These are phyloP conservation scores for Torulaspora indica DNA, from an alignment of 805 yeast species.

Conservation along the genomic window DNA sequence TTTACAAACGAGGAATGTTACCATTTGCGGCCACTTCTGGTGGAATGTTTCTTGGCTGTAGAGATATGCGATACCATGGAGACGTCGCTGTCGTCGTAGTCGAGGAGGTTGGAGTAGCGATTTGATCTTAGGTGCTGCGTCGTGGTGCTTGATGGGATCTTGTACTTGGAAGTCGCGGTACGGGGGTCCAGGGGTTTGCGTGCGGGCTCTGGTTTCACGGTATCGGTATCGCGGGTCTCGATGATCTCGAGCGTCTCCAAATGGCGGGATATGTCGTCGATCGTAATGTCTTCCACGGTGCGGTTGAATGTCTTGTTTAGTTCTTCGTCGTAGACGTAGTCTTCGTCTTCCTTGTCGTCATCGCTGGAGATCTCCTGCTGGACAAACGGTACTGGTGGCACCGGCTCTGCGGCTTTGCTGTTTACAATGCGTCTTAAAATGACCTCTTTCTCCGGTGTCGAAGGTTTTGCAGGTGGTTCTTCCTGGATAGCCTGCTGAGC, in stretches of 20 bases:
- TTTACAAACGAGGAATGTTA: slow-evolving; percentile 7
- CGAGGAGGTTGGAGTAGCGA: slow-evolving; percentile 20
- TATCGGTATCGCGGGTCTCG: slow-evolving; percentile 11
- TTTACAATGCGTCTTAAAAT: slow-evolving; percentile 9
- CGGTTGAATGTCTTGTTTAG: slow-evolving; percentile 37
- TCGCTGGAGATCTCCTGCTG: slow-evolving; percentile 31
- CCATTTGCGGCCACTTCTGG: slow-evolving; percentile 35
- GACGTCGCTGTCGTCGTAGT: slow-evolving; percentile 34
- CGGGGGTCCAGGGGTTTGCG: not conserved
- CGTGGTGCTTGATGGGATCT: slow-evolving; percentile 30
- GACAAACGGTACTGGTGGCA: slow-evolving; percentile 29
- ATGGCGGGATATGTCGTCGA: slow-evolving; percentile 38
- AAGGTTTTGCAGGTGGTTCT: not conserved
- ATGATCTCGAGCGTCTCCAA: slow-evolving; percentile 35
- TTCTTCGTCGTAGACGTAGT: slow-evolving; percentile 36
- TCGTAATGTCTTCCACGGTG: slow-evolving; percentile 38
- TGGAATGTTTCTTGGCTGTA: slow-evolving; percentile 28
- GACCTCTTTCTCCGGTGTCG: not conserved
- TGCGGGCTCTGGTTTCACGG: not conserved
- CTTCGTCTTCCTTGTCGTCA: slow-evolving; percentile 36
- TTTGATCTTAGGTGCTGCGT: slow-evolving; percentile 28
- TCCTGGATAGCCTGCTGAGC: slow-evolving; percentile 8
- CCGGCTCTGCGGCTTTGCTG: slow-evolving; percentile 8
- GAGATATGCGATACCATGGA: slow-evolving; percentile 38
- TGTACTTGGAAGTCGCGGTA: slow-evolving; percentile 20